A percentile compares a stretch with the other conserved stretches of the same genome.
Conservation (phyloP, 331 rosid species). For the Acacia pycnantha region DNA sequence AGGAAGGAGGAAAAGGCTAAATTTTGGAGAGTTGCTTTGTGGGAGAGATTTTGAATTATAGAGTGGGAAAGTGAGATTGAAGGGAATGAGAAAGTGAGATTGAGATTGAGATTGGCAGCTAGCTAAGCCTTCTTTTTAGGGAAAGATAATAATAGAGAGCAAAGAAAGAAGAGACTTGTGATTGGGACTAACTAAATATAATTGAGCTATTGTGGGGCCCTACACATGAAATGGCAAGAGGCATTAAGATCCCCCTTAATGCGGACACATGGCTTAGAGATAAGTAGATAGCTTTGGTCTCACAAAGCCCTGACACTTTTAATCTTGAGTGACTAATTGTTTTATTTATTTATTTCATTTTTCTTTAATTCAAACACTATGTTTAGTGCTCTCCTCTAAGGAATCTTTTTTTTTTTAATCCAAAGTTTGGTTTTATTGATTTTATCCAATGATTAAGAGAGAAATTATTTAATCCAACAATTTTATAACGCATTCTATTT, state of each 20-base stretch:
- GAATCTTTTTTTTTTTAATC: neutral
- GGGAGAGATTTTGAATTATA: neutral
- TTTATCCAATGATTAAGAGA: neutral
- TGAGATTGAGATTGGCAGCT: conserved; percentile 25
- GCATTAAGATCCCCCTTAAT: conserved; percentile 38
- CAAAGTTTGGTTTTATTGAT: neutral
- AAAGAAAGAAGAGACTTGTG: conserved; percentile 64
- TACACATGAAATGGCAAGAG: conserved; percentile 19
- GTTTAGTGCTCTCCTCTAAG: neutral
- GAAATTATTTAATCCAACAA: neutral
- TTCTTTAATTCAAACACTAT: neutral
- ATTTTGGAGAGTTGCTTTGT: neutral
- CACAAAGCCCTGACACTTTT: conserved; percentile 57
- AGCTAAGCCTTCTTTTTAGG: conserved; percentile 28
- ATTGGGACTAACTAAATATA: conserved; percentile 53
- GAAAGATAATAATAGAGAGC: conserved; percentile 1
- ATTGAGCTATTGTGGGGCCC: conserved; percentile 43
- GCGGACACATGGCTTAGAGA: conserved; percentile 42
- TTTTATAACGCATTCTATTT: neutral
- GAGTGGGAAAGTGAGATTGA: conserved; percentile 36
- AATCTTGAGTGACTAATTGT: conserved; percentile 27
- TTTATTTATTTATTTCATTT: conserved; percentile 19
- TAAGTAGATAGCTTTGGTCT: conserved; percentile 45
- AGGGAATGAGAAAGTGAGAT: conserved; percentile 15
- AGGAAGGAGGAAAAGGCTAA: conserved; percentile 22